Evolutionary conservation across 2,329 filamentous ascomycete genomes (phyloP).

Genomic region (Clarireedia hainanense): DNA sequence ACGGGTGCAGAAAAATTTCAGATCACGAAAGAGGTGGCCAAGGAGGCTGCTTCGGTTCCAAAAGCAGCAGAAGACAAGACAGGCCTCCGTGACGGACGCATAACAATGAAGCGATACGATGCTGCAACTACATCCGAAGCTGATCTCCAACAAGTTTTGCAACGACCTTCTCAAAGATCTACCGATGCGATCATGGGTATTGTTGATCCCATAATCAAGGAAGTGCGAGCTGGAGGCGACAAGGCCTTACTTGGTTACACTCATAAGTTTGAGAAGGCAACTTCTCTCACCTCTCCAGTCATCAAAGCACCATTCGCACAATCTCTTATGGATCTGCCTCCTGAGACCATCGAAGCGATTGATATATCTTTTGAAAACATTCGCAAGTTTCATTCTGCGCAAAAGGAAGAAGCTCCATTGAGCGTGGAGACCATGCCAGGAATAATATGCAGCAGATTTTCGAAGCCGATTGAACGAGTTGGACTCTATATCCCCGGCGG

Average conservation of each 20-base stretch:
- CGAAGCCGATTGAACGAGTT: constrained; percentile 87
- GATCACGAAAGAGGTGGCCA: constrained; percentile 34
- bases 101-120: constrained; percentile 76
- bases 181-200: constrained; percentile 91
- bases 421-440: constrained; percentile 96
- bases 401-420: constrained; percentile 75
- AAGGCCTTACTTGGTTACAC: constrained; percentile 86
- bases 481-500: constrained; percentile 93
- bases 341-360: constrained; percentile 85
- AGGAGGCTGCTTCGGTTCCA: constrained; percentile 40
- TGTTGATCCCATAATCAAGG: constrained; percentile 83
- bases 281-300: constrained; percentile 80
- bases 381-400: constrained; percentile 83
- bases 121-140: constrained; percentile 54
- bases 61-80: constrained; percentile 44
- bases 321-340: constrained; percentile 74
- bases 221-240: constrained; percentile 77
- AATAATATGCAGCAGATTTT: constrained; percentile 88
- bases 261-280: constrained; percentile 96
- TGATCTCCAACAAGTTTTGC: constrained; percentile 66
- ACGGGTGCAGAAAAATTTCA: constrained; percentile 16
- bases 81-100: constrained; percentile 46
- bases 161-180: constrained; percentile 87
- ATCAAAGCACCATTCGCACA: constrained; percentile 82
- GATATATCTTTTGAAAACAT: constrained; percentile 94